These are phyloP conservation scores for Termitomyces sp. DNA, from an alignment of 768 basidiomycete species.

Conservation along the genomic window DNA sequence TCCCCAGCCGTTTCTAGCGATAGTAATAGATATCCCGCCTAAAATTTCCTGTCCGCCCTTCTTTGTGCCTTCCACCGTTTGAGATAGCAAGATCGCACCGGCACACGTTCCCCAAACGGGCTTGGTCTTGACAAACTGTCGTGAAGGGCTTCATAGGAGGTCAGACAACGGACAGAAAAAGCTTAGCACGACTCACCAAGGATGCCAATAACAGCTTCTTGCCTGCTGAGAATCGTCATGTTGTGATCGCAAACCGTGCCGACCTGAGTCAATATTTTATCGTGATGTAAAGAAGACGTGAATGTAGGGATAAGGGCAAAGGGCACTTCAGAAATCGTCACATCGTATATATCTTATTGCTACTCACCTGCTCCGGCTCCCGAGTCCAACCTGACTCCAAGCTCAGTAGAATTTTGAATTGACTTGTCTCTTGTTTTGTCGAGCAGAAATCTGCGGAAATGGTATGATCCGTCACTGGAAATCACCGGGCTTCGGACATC, in stretches of 20 bases:
- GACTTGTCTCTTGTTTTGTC: background rate
- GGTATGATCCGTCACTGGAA: background rate
- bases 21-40: slow-evolving; percentile 73
- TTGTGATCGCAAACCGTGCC: background rate
- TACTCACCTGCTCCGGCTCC: background rate
- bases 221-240: slow-evolving; percentile 10
- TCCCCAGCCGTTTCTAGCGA: slow-evolving; percentile 93
- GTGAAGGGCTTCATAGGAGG: slow-evolving; percentile 66
- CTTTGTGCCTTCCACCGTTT: slow-evolving; percentile 71
- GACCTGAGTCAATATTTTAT: background rate
- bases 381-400: background rate
- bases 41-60: slow-evolving; percentile 86
- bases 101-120: slow-evolving; percentile 97
- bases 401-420: background rate
- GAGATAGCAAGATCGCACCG: slow-evolving; percentile 85
- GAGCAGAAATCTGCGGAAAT: background rate
- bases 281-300: background rate
- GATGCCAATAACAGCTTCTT: slow-evolving; percentile 40
- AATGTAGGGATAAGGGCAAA: background rate
- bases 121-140: slow-evolving; percentile 64
- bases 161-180: background rate
- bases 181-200: slow-evolving; percentile 36
- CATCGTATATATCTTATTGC: background rate
- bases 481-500: background rate
- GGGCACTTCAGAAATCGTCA: background rate